These are phyloP conservation scores for Periglandula ipomoeae DNA, from an alignment of 2,329 filamentous ascomycete species.

Conservation along the genomic window DNA sequence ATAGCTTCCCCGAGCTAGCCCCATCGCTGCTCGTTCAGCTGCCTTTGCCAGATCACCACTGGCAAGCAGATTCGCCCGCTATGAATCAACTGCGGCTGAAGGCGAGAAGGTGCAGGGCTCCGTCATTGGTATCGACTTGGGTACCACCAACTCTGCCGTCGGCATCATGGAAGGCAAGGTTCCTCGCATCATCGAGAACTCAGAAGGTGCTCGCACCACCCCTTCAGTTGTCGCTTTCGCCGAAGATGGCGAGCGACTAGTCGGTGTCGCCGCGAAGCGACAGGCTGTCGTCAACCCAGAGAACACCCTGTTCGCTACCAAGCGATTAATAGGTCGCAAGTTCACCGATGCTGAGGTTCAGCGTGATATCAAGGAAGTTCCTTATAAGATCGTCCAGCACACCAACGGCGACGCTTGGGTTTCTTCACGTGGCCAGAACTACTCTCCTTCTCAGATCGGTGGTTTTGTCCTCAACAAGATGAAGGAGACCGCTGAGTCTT, in stretches of 20 bases:
- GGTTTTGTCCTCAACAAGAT: conserved; percentile 96
- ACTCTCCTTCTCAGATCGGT: conserved; percentile 97
- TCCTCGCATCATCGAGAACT: conserved; percentile 95
- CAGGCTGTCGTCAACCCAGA: conserved; percentile 98
- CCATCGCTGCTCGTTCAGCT: conserved; percentile 58
- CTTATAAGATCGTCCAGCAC: conserved; percentile 98
- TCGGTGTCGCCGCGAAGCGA: conserved; percentile 95
- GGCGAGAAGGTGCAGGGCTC: conserved; percentile 81
- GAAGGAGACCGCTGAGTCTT: conserved; percentile 96
- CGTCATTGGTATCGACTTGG: conserved; percentile 97
- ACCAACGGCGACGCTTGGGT: conserved; percentile 96
- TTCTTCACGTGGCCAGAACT: conserved; percentile 84
- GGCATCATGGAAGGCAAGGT: conserved; percentile 96
- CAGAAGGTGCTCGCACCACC: conserved; percentile 60
- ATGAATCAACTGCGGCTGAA: conserved; percentile 53
- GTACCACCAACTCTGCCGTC: conserved; percentile 96
- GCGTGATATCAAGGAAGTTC: conserved; percentile 93
- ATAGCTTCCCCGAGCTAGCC: conserved; percentile 69
- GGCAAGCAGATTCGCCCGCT: conserved; percentile 65
- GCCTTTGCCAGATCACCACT: conserved; percentile 60
- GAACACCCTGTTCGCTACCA: conserved; percentile 96
- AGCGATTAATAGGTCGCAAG: conserved; percentile 97
- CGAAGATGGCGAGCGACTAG: conserved; percentile 89
- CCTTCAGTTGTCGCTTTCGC: conserved; percentile 91
- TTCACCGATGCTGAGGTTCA: conserved; percentile 91